phyloP scores from a whole-genome alignment of 257 asterid genomes.

The Solanum acaule region DNA sequence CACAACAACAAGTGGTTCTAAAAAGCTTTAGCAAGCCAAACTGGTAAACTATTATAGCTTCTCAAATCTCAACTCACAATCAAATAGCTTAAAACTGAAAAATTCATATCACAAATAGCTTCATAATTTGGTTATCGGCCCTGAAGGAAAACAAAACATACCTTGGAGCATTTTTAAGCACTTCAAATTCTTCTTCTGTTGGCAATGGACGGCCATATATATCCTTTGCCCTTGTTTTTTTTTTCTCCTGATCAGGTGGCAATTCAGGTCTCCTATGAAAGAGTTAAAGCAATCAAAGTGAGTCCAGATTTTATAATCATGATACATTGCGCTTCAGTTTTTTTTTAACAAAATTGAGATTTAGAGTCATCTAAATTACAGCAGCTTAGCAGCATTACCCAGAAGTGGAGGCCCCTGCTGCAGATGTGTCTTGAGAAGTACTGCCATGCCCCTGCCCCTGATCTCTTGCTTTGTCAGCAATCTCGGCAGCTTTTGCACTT shows the following conservation, averaged over 20 bases:
- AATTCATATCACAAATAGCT: neutral
- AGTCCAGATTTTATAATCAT: neutral
- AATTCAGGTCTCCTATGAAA: conserved; percentile 40
- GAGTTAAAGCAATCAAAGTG: neutral
- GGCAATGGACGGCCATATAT: conserved; percentile 87
- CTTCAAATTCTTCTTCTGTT: conserved; percentile 93
- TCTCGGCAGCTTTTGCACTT: conserved; percentile 96
- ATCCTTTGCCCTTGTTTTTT: conserved; percentile 78
- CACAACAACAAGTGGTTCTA: neutral
- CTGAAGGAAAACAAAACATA: conserved; percentile 13
- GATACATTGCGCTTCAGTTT: neutral
- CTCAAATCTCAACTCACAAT: neutral
- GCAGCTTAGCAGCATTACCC: conserved; percentile 26
- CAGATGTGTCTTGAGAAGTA: conserved; percentile 25
- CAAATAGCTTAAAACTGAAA: conserved; percentile 1
- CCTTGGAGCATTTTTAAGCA: conserved; percentile 96
- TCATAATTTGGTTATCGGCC: neutral
- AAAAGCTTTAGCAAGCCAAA: neutral
- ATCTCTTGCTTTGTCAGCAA: conserved; percentile 49
- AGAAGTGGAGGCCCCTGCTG: conserved; percentile 39
- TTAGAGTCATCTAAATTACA: neutral
- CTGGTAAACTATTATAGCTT: neutral
- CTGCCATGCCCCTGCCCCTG: conserved; percentile 22
- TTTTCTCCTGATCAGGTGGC: conserved; percentile 49
- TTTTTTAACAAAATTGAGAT: neutral